Percentiles rank a stretch among this genome's conserved stretches.
Conservation (phyloP, 139 green algal species). For the Astrephomene gubernaculifera region DNA sequence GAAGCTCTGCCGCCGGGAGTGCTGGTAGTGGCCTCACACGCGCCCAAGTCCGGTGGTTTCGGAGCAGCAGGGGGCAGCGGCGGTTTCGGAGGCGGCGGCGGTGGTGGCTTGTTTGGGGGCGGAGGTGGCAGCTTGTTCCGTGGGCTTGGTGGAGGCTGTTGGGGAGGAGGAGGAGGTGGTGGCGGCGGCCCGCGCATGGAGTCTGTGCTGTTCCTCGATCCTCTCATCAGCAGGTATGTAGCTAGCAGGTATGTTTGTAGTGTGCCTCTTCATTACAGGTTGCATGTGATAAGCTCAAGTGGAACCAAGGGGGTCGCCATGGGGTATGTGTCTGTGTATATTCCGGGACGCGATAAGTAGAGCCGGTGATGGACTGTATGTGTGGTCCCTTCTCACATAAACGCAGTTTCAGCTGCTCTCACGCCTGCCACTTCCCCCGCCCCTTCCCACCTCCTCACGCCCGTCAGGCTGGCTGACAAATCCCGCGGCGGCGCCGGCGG, state of each 20-base stretch:
- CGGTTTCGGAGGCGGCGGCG: not conserved
- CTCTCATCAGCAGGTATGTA: slow-evolving; percentile 2
- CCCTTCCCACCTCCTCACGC: not conserved
- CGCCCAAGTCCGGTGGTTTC: not conserved
- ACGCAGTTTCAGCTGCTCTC: not conserved
- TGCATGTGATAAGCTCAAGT: too few species aligned
- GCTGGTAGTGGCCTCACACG: slow-evolving; percentile 12
- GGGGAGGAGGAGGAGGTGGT: not conserved
- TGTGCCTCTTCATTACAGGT: too few species aligned
- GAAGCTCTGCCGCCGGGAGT: slow-evolving; percentile 1
- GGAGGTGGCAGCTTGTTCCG: not conserved
- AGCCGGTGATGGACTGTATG: too few species aligned
- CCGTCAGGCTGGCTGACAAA: slow-evolving; percentile 19
- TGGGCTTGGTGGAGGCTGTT: not conserved
- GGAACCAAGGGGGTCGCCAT: too few species aligned
- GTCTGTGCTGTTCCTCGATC: not conserved
- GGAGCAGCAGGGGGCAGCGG: not conserved
- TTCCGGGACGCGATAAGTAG: too few species aligned
- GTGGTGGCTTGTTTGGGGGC: not conserved
- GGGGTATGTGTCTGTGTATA: too few species aligned
- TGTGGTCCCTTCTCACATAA: too few species aligned
- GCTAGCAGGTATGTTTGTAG: too few species aligned
- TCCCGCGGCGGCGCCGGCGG: not conserved
- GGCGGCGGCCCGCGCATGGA: not conserved
- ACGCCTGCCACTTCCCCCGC: not conserved